phyloP scores from a whole-genome alignment of 148 eudicot species.

The Cornus kousa region DNA sequence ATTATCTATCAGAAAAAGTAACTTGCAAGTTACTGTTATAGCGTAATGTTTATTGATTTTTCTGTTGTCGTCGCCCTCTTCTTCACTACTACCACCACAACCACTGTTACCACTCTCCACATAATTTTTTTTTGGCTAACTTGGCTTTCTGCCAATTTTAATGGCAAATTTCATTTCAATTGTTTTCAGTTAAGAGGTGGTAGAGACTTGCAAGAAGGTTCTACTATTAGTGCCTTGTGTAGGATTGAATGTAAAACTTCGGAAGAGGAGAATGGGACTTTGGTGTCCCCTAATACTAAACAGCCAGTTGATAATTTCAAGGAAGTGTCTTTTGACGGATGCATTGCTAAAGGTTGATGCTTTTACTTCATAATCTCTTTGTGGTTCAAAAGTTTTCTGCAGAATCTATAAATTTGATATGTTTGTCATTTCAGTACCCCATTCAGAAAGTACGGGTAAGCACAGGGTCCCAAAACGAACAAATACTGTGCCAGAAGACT shows the following conservation, averaged over 20 bases:
- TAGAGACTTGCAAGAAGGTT: constrained; percentile 29
- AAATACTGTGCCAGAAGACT: constrained; percentile 17
- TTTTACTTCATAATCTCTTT: neutral
- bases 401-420: neutral
- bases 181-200: constrained; percentile 21
- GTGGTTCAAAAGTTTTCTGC: constrained; percentile 6
- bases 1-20: neutral
- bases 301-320: constrained; percentile 17
- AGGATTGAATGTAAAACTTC: constrained; percentile 17
- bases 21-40: neutral
- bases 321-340: neutral
- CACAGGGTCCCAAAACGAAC: constrained; percentile 27
- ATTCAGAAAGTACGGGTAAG: constrained; percentile 30
- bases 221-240: constrained; percentile 14
- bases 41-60: neutral
- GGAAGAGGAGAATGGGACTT: constrained; percentile 22
- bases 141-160: neutral
- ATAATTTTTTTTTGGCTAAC: neutral
- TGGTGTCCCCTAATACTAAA: constrained; percentile 10
- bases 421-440: constrained; percentile 15
- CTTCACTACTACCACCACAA: neutral
- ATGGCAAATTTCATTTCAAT: neutral
- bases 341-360: neutral
- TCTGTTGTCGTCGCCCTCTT: neutral
- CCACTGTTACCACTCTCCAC: neutral